Evolutionary conservation across 1,139 yeast species (phyloP).

Genomic region (Geotrichum australiense): DNA sequence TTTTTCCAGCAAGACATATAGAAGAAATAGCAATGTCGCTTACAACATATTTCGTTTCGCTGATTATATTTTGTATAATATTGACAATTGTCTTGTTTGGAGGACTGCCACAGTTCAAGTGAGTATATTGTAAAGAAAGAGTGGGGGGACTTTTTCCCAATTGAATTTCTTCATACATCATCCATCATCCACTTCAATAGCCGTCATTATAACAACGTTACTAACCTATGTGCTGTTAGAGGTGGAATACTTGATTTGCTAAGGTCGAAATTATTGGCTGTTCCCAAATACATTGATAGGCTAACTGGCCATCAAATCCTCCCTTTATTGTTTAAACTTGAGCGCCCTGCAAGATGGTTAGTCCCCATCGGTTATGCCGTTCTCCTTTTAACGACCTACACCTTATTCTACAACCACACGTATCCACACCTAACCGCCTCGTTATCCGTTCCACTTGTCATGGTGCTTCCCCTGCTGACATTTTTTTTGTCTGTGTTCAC

Average conservation of each 20-base stretch:
- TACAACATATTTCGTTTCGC: too few relatives aligned
- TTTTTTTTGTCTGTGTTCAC: constrained; percentile 44
- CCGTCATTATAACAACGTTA: too few relatives aligned
- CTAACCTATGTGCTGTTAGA: too few relatives aligned
- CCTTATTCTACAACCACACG: constrained; percentile 41
- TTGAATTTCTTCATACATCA: too few relatives aligned
- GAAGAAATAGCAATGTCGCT: neutral
- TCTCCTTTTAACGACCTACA: constrained; percentile 43
- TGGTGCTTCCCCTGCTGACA: constrained; percentile 37
- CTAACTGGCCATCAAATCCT: too few relatives aligned
- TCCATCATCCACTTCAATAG: too few relatives aligned
- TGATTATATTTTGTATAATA: constrained; percentile 24
- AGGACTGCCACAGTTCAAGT: constrained; percentile 45
- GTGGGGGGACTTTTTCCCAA: too few relatives aligned
- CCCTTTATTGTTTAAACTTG: too few relatives aligned
- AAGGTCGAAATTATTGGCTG: too few relatives aligned
- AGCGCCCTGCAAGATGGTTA: constrained; percentile 26
- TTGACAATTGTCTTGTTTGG: constrained; percentile 43
- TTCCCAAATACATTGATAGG: too few relatives aligned
- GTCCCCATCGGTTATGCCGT: constrained; percentile 47
- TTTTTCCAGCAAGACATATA: neutral
- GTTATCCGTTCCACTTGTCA: constrained; percentile 23
- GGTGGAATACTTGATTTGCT: too few relatives aligned
- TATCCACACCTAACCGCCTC: constrained; percentile 31
- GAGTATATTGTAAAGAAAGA: too few relatives aligned